phyloP scores from a whole-genome alignment of 2,329 filamentous ascomycete species.

The Amauroascus niger region DNA sequence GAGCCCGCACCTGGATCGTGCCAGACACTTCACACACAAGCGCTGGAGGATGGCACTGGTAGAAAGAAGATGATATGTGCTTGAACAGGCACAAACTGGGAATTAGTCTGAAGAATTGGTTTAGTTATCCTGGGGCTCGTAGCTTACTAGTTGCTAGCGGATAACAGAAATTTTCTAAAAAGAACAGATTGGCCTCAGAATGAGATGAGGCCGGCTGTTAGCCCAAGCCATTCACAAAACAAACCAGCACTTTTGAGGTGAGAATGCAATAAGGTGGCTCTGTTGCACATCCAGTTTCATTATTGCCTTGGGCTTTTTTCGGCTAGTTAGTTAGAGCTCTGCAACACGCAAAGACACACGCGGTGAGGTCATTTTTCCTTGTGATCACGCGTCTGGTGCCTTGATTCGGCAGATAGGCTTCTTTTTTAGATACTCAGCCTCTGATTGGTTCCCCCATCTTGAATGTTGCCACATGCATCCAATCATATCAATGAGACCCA shows the following conservation, averaged over 20 bases:
- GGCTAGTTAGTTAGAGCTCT: neutral
- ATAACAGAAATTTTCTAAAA: slow-evolving; percentile 1
- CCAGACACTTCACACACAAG: neutral
- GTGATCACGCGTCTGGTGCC: slow-evolving; percentile 10
- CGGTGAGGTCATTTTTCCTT: slow-evolving; percentile 11
- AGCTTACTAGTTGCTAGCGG: neutral
- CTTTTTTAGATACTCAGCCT: too few species aligned
- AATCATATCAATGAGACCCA: too few species aligned
- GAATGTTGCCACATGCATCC: too few species aligned
- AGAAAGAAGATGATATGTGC: neutral
- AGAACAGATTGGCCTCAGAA: slow-evolving; percentile 3
- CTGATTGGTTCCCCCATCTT: too few species aligned
- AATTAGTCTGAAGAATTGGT: neutral
- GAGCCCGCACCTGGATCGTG: neutral
- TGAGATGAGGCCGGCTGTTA: neutral
- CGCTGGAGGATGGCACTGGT: neutral
- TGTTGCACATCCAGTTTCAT: slow-evolving; percentile 10
- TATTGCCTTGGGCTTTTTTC: neutral
- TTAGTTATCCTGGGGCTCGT: neutral
- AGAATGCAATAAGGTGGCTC: neutral
- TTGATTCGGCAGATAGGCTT: slow-evolving; percentile 4
- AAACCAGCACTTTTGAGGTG: neutral
- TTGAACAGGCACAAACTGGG: neutral
- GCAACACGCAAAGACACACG: neutral
- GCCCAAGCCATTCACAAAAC: slow-evolving; percentile 3